Evolutionary conservation across 306 rosid species (phyloP).

Genomic region (Glycine soja): DNA sequence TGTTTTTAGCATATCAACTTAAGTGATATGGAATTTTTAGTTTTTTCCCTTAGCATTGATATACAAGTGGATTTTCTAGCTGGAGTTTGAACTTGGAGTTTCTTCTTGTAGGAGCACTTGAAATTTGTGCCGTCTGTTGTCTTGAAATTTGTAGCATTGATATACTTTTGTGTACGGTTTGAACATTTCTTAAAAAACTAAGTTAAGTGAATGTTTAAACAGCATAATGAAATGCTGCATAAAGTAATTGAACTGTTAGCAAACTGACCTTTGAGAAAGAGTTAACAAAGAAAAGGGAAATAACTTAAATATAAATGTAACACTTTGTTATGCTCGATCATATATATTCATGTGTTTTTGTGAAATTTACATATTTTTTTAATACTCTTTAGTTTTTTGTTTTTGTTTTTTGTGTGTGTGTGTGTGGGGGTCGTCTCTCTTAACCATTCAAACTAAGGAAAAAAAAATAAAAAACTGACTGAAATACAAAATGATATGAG

Average conservation of each 20-base stretch:
- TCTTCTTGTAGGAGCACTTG: neutral
- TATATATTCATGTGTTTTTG: neutral
- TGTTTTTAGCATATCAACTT: neutral
- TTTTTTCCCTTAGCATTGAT: neutral
- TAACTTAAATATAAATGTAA: neutral
- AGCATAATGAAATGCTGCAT: neutral
- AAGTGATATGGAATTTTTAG: neutral
- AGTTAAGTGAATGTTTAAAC: slow-evolving; percentile 5
- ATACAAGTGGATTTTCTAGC: neutral
- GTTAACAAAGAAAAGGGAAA: neutral
- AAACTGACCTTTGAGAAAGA: slow-evolving; percentile 25
- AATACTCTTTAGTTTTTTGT: neutral
- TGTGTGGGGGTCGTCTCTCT: neutral
- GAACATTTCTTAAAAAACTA: neutral
- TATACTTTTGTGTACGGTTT: neutral
- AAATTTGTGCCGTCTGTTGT: neutral
- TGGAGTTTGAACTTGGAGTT: neutral
- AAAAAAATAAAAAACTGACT: neutral
- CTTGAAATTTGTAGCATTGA: neutral
- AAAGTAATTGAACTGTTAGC: slow-evolving; percentile 8
- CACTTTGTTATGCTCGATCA: neutral
- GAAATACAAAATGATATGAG: neutral
- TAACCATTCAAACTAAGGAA: neutral
- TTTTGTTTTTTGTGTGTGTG: too few relatives aligned
- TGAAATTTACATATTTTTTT: slow-evolving; percentile 1